Percentiles rank a stretch among this genome's conserved stretches.
Conservation (phyloP, 129 eudicot species). For the Flaveria bidentis region DNA sequence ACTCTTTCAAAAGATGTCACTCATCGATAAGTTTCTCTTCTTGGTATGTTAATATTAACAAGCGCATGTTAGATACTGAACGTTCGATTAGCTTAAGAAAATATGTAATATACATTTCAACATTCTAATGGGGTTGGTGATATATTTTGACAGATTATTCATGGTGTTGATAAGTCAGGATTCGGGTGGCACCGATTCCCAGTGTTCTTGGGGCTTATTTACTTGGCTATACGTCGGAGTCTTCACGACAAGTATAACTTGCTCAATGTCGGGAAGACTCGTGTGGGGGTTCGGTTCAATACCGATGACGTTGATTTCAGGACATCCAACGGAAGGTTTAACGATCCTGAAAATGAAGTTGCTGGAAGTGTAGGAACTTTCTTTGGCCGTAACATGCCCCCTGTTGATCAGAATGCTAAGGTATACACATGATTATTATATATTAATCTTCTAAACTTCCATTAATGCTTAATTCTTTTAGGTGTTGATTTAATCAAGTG, state of each 20-base stretch:
- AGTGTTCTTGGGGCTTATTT: constrained; percentile 50
- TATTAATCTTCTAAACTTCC: no score
- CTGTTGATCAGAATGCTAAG: constrained; percentile 50
- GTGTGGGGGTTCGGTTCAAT: constrained; percentile 34
- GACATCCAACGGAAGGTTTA: constrained; percentile 41
- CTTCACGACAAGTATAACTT: constrained; percentile 58
- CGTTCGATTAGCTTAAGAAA: neutral
- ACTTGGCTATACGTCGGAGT: constrained; percentile 58
- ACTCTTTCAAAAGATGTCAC: constrained; percentile 42
- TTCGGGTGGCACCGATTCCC: constrained; percentile 59
- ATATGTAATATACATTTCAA: neutral
- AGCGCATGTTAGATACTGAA: neutral
- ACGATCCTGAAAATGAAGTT: constrained; percentile 44
- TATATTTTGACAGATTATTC: constrained; percentile 40
- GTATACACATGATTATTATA: constrained; percentile 18
- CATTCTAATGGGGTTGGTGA: neutral
- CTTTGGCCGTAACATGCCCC: constrained; percentile 61
- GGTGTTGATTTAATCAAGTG: no score
- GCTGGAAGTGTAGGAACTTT: constrained; percentile 48
- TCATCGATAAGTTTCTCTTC: constrained; percentile 52
- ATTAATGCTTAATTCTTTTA: no score
- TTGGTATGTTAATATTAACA: constrained; percentile 29
- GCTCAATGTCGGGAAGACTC: constrained; percentile 52
- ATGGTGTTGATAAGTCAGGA: constrained; percentile 45
- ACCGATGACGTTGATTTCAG: constrained; percentile 37